Evolutionary conservation across 1,139 yeast genomes (phyloP).

Genomic region (Hansenula lynferdii): DNA sequence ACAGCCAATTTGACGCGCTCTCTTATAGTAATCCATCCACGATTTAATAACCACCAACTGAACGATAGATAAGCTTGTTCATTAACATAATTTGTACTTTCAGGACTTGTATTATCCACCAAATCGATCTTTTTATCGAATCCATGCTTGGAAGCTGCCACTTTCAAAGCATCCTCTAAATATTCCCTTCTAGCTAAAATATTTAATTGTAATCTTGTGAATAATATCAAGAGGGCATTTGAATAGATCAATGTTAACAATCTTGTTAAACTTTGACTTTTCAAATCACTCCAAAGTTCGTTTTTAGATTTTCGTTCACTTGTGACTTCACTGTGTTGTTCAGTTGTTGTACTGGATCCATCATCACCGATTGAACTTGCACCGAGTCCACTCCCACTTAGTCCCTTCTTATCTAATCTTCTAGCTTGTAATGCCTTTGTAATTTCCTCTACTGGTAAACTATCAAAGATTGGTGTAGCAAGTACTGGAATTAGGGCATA

Average conservation of each 20-base stretch:
- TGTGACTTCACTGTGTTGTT: slow-evolving; percentile 2
- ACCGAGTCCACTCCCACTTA: background rate
- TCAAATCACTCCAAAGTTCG: slow-evolving; percentile 83
- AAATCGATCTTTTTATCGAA: slow-evolving; percentile 15
- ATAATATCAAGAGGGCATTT: slow-evolving; percentile 61
- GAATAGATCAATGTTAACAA: slow-evolving; percentile 69
- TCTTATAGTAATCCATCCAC: slow-evolving; percentile 69
- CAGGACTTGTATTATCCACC: slow-evolving; percentile 7
- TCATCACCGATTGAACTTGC: slow-evolving; percentile 11
- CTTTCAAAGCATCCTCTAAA: slow-evolving; percentile 67
- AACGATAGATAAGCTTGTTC: slow-evolving; percentile 85
- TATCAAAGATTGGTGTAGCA: slow-evolving; percentile 55
- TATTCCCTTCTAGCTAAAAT: slow-evolving; percentile 84
- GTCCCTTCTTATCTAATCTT: slow-evolving; percentile 33
- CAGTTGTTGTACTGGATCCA: slow-evolving; percentile 10
- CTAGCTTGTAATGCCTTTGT: slow-evolving; percentile 67
- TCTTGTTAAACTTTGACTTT: slow-evolving; percentile 69
- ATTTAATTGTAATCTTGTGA: slow-evolving; percentile 83
- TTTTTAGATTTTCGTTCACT: slow-evolving; percentile 49
- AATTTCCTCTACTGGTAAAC: slow-evolving; percentile 67
- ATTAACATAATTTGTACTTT: slow-evolving; percentile 42
- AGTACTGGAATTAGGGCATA: slow-evolving; percentile 80
- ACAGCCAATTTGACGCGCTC: slow-evolving; percentile 55
- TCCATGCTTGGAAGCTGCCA: slow-evolving; percentile 44
- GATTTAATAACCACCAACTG: slow-evolving; percentile 92